Conservation (phyloP, 176 grass and related monocot genomes). For the Eremochloa ophiuroides region DNA sequence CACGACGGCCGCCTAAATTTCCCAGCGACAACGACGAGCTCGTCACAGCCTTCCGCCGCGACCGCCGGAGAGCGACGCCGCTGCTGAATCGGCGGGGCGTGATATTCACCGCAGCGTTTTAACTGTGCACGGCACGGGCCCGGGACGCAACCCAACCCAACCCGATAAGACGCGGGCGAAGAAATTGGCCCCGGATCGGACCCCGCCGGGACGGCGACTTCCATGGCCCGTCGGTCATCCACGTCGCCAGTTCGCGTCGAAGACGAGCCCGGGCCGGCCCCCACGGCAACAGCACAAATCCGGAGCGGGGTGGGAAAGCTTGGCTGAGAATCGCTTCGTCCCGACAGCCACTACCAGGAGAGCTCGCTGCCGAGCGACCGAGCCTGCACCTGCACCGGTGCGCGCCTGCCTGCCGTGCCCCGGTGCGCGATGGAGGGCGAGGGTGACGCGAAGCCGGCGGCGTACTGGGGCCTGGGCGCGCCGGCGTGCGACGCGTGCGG, state of each 20-base stretch:
- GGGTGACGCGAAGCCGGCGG: constrained; percentile 22
- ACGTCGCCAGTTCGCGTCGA: constrained; percentile 28
- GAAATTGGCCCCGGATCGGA: constrained; percentile 15
- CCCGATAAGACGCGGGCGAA: constrained; percentile 17
- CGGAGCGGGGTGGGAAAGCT: constrained; percentile 4
- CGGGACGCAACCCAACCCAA: neutral
- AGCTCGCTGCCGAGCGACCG: neutral
- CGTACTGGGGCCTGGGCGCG: constrained; percentile 49
- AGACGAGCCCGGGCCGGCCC: neutral
- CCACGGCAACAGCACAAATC: constrained; percentile 22
- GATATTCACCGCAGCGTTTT: constrained; percentile 8
- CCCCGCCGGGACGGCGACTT: constrained; percentile 33
- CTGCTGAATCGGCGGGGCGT: neutral
- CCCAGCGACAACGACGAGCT: constrained; percentile 14
- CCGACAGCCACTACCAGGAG: neutral
- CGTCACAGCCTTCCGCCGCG: neutral
- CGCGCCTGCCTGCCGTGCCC: too few relatives aligned
- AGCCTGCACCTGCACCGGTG: neutral
- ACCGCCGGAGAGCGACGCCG: neutral
- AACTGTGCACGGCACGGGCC: neutral
- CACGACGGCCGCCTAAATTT: constrained; percentile 22
- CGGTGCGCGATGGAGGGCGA: constrained; percentile 9
- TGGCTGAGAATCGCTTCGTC: constrained; percentile 29
- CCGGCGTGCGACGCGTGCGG: constrained; percentile 58
- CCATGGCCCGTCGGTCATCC: constrained; percentile 33